phyloP scores from a whole-genome alignment of 805 yeast genomes.

The Metschnikowia koreensis region DNA sequence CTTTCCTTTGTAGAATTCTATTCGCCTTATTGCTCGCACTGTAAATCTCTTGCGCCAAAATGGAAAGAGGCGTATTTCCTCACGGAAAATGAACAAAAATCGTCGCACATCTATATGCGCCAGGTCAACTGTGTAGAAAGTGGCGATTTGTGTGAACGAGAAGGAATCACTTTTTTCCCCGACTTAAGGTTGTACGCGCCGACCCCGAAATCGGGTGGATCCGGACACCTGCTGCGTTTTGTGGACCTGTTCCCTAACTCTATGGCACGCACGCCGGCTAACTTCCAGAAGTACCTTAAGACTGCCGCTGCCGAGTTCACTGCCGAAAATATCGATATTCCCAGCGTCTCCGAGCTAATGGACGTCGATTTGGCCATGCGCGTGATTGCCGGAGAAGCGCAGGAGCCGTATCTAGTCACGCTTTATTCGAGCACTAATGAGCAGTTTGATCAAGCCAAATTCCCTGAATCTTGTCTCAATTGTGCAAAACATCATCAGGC shows the following conservation, averaged over 20 bases:
- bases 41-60: slow-evolving; percentile 72
- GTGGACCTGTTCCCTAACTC: slow-evolving; percentile 48
- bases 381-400: slow-evolving; percentile 49
- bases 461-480: slow-evolving; percentile 41
- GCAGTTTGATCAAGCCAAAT: slow-evolving; percentile 38
- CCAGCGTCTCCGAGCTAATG: slow-evolving; percentile 41
- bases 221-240: slow-evolving; percentile 26
- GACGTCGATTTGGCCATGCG: slow-evolving; percentile 44
- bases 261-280: slow-evolving; percentile 46
- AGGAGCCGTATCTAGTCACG: slow-evolving; percentile 54
- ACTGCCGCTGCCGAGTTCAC: slow-evolving; percentile 50
- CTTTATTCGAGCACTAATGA: slow-evolving; percentile 62
- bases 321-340: slow-evolving; percentile 36
- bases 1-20: slow-evolving; percentile 81
- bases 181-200: slow-evolving; percentile 63
- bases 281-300: slow-evolving; percentile 51
- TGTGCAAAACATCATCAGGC: slow-evolving; percentile 50
- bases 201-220: slow-evolving; percentile 33
- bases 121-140: slow-evolving; percentile 84
- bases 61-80: slow-evolving; percentile 69
- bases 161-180: slow-evolving; percentile 68
- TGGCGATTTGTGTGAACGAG: slow-evolving; percentile 80
- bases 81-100: slow-evolving; percentile 44
- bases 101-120: slow-evolving; percentile 51
- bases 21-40: slow-evolving; percentile 88